Base-by-base conservation (phyloP, 306 rosid species). In the Cucurbita moschata region DNA sequence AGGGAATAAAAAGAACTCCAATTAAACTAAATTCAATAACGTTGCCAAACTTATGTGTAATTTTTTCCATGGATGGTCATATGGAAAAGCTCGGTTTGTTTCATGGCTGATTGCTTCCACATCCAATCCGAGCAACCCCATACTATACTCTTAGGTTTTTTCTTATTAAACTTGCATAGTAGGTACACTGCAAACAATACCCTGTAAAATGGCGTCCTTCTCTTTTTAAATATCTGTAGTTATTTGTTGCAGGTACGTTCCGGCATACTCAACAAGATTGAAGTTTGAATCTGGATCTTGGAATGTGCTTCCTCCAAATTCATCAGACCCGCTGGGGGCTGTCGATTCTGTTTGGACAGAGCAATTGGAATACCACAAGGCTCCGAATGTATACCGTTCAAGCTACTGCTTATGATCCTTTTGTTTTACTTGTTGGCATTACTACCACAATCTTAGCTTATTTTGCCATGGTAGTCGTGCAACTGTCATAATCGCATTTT, bases 281-380 rank as follows among this genome's bases (percentile, higher is more conserved):
- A 85, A 83, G 77, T 84, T 74, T 77, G 85, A 88, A 77, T 87
- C 92, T 52, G 96, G 88, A 72, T 76, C 47, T 52, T 93, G 98
- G 98, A 78, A 15, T 75, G 87, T 92, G 71, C 75, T 93, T 82
- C 87, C 96, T 77, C 77, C 90, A 39, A 86, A 87, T 83, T 80
- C 90, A 70, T 85, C 96, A 10, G 98, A 87, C 38, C 81, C 79
- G 38, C 86, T 93, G 93, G 96, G 88, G 65, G 72, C 64, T 52
- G 79, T 83, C 71, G 98, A 93, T 58, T 85, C 93, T 49, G 84
- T 93, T 79, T 93, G 98, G 98, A 88, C 96, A 19, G 98, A 93
- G 98, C 82, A 90, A 93, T 79, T 93, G 98, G 98, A 85, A 90
- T 82, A 55, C 85, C 23, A 83, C 88, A 26, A 92, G 96, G 40